These are phyloP conservation scores for Leccinum fuscescens DNA, from an alignment of 1,284 basidiomycete genomes.

Conservation along the genomic window DNA sequence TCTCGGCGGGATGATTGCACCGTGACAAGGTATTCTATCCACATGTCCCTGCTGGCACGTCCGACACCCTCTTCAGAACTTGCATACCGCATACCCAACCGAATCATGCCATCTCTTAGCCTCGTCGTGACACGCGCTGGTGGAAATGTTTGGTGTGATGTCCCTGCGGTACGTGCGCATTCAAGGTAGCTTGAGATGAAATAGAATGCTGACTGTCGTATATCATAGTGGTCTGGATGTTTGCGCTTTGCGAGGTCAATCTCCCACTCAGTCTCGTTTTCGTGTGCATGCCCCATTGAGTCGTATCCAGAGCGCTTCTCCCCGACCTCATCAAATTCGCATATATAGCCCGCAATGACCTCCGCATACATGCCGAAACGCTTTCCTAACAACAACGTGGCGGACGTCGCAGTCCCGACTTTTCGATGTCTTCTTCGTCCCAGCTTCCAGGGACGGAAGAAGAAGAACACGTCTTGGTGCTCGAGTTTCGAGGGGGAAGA, in stretches of 20 bases:
- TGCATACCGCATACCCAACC: conserved; percentile 61
- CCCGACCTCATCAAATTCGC: conserved; percentile 82
- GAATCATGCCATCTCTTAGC: conserved; percentile 59
- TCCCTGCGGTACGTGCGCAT: conserved; percentile 25
- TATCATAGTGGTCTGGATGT: not conserved
- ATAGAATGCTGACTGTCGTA: not conserved
- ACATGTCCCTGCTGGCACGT: not conserved
- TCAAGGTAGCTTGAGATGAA: not conserved
- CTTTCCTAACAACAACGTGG: conserved; percentile 24
- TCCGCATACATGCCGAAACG: conserved; percentile 55
- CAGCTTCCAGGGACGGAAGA: conserved; percentile 31
- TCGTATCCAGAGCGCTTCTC: conserved; percentile 62
- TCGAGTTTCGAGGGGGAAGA: conserved; percentile 57
- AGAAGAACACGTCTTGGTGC: conserved; percentile 68
- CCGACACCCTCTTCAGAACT: conserved; percentile 47
- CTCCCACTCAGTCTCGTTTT: not conserved
- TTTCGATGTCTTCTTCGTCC: conserved; percentile 29
- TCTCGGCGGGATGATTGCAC: conserved; percentile 83
- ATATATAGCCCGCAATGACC: conserved; percentile 69
- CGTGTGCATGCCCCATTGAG: not conserved
- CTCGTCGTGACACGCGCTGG: conserved; percentile 71
- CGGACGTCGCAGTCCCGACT: conserved; percentile 40
- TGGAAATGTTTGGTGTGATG: conserved; percentile 18
- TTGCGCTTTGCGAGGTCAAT: conserved; percentile 22
- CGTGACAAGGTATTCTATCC: conserved; percentile 46